Conservation (phyloP, 2,329 filamentous ascomycete genomes). For the Aspergillus ibericus region DNA sequence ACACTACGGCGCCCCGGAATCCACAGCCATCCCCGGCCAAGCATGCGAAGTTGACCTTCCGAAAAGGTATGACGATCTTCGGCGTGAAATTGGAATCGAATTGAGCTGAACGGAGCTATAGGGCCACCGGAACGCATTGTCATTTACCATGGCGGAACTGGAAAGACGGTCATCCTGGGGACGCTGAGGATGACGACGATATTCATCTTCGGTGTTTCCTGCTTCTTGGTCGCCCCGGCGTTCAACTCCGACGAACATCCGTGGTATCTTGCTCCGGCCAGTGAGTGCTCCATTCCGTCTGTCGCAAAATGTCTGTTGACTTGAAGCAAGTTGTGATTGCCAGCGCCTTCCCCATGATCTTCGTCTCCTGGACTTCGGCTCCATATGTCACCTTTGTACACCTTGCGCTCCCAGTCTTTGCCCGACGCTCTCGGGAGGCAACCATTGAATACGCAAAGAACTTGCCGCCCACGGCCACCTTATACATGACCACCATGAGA, state of each 20-base stretch:
- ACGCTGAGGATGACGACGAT: slow-evolving; percentile 71
- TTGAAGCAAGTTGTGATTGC: slow-evolving; percentile 53
- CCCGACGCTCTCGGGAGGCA: slow-evolving; percentile 58
- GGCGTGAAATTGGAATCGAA: not conserved
- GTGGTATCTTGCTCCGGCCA: slow-evolving; percentile 43
- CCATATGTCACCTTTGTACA: slow-evolving; percentile 74
- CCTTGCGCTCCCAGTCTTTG: slow-evolving; percentile 65
- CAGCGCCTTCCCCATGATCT: slow-evolving; percentile 64
- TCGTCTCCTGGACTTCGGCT: slow-evolving; percentile 63
- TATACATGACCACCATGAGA: slow-evolving; percentile 49
- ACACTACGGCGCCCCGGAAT: slow-evolving; percentile 12
- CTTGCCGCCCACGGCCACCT: slow-evolving; percentile 44
- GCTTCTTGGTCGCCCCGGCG: slow-evolving; percentile 61
- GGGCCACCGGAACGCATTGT: slow-evolving; percentile 53
- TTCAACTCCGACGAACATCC: slow-evolving; percentile 50
- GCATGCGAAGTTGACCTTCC: slow-evolving; percentile 26
- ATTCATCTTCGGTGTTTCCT: slow-evolving; percentile 67
- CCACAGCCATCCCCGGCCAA: slow-evolving; percentile 17
- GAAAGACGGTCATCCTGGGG: slow-evolving; percentile 66
- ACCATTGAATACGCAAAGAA: slow-evolving; percentile 46
- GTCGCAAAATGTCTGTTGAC: slow-evolving; percentile 6
- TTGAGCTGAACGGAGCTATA: slow-evolving; percentile 20
- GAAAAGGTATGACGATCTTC: slow-evolving; percentile 26
- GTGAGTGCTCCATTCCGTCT: slow-evolving; percentile 30
- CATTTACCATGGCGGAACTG: slow-evolving; percentile 73